phyloP scores from a whole-genome alignment of 495 filamentous ascomycete genomes.

The Beverwykella pulmonaria region DNA sequence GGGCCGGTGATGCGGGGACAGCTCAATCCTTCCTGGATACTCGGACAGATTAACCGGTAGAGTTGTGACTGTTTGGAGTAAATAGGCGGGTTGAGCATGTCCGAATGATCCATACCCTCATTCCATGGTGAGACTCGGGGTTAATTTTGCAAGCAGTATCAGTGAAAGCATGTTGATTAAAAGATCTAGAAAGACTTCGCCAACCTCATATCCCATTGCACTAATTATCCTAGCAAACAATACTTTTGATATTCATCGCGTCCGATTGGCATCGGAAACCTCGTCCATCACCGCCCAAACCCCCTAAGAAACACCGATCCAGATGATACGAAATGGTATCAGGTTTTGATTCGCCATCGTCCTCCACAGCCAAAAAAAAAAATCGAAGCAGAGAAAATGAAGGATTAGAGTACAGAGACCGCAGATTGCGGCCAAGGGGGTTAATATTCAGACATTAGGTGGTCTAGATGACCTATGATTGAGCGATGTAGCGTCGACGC shows the following conservation, averaged over 20 bases:
- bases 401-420: conserved; percentile 10
- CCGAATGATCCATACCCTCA: background rate
- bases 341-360: background rate
- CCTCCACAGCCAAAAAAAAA: background rate
- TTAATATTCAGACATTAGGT: conserved; percentile 31
- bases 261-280: background rate
- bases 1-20: conserved; percentile 6
- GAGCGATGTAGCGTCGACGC: conserved; percentile 25
- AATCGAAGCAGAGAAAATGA: background rate
- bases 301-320: background rate
- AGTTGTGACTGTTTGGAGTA: conserved; percentile 5
- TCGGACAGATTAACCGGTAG: background rate
- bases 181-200: background rate
- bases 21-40: background rate
- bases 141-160: background rate
- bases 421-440: background rate
- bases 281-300: background rate
- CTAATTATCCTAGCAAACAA: background rate
- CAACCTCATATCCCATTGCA: conserved; percentile 19
- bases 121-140: background rate
- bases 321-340: background rate
- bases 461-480: conserved; percentile 23
- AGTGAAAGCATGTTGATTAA: background rate
- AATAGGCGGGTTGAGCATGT: conserved; percentile 4
- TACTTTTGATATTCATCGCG: conserved; percentile 11